Percentiles rank a stretch among this genome's conserved stretches.
Conservation (phyloP, 192 early-diverging fungal species). For the Rhizophagus prolifer region DNA sequence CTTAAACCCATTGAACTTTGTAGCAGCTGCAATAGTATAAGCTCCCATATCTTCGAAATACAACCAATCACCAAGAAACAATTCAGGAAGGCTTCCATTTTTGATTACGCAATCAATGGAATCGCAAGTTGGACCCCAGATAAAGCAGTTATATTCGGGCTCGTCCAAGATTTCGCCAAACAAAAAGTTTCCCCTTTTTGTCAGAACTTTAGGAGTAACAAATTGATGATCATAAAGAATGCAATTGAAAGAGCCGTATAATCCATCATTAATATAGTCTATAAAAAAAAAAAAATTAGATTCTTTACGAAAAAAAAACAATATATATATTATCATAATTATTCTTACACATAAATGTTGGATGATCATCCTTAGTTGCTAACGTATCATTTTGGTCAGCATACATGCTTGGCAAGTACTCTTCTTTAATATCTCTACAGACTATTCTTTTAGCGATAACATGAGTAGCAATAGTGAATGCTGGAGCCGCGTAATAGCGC, state of each 20-base stretch:
- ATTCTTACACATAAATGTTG: neutral
- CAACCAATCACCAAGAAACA: constrained; percentile 95
- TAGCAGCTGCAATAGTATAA: constrained; percentile 90
- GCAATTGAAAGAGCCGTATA: constrained; percentile 98
- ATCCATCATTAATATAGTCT: constrained; percentile 98
- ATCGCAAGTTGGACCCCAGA: constrained; percentile 99
- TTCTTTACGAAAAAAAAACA: constrained; percentile 4
- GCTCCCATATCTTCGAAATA: constrained; percentile 96
- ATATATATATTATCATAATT: neutral
- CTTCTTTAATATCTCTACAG: constrained; percentile 36
- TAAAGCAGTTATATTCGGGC: constrained; percentile 59
- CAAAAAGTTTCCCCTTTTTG: constrained; percentile 38
- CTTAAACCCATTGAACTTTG: constrained; percentile 87
- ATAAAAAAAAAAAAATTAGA: constrained; percentile 5
- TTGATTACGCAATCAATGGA: constrained; percentile 93
- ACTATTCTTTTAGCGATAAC: constrained; percentile 87
- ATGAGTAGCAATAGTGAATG: constrained; percentile 92
- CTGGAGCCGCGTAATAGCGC: constrained; percentile 93
- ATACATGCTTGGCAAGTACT: neutral
- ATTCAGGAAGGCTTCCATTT: constrained; percentile 67
- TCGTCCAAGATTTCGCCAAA: constrained; percentile 36
- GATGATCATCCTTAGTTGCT: neutral
- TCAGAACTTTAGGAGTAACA: constrained; percentile 70
- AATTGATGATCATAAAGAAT: constrained; percentile 95
- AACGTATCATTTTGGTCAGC: neutral